Evolutionary conservation across 768 basidiomycete species (phyloP).

Genomic region (Xanthoconium stramineum): DNA sequence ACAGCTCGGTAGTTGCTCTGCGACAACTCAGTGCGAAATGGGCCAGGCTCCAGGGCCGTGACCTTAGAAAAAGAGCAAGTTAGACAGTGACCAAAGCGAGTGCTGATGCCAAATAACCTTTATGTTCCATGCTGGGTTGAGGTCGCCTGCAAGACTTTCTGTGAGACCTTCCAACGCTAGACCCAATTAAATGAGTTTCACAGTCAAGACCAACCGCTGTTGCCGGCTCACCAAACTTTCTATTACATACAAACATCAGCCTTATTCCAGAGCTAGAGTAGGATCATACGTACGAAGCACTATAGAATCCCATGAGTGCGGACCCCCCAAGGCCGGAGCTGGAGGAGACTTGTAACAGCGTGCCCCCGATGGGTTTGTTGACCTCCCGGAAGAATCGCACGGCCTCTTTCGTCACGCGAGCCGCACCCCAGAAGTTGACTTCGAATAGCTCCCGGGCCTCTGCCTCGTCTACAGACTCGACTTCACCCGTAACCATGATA

Average conservation of each 20-base stretch:
- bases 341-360: constrained; percentile 36
- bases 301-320: constrained; percentile 19
- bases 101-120: neutral
- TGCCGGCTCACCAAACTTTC: constrained; percentile 13
- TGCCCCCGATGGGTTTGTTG: constrained; percentile 29
- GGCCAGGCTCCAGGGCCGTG: constrained; percentile 15
- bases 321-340: constrained; percentile 5
- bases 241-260: neutral
- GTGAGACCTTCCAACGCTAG: constrained; percentile 17
- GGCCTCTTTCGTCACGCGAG: constrained; percentile 29
- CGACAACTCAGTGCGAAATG: constrained; percentile 12
- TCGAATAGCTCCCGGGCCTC: constrained; percentile 35
- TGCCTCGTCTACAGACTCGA: constrained; percentile 33
- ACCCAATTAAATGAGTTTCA: neutral
- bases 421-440: constrained; percentile 10
- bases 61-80: constrained; percentile 2
- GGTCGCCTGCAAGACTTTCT: constrained; percentile 4
- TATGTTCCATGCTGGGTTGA: neutral
- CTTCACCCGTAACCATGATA: constrained; percentile 25
- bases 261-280: neutral
- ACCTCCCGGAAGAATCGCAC: constrained; percentile 35
- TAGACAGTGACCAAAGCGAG: neutral
- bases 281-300: constrained; percentile 22
- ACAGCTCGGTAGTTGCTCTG: neutral
- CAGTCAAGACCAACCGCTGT: too few relatives aligned